Conservation (phyloP, 148 eudicot species). For the Rhododendron ferrugineum region DNA sequence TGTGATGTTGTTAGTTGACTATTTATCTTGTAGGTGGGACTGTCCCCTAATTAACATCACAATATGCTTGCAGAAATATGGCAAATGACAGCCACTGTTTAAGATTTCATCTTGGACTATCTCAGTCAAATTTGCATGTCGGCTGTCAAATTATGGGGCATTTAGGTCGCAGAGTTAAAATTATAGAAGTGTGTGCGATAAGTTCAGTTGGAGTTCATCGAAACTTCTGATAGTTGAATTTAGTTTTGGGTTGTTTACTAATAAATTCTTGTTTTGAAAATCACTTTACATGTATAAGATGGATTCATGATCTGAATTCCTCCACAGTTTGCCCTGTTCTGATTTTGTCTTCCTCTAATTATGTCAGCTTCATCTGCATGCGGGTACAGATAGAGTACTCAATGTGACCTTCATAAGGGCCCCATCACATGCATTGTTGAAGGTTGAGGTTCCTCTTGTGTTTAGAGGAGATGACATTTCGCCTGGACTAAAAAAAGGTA, state of each 20-base stretch:
- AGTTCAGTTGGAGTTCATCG: background rate
- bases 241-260: background rate
- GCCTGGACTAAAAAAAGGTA: slow-evolving; percentile 91
- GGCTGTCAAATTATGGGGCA: background rate
- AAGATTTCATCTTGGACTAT: background rate
- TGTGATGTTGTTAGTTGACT: background rate
- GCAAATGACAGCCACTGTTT: background rate
- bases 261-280: background rate
- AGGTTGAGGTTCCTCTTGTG: slow-evolving; percentile 82
- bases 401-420: slow-evolving; percentile 93
- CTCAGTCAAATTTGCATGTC: background rate
- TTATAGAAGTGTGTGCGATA: background rate
- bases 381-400: slow-evolving; percentile 69
- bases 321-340: background rate
- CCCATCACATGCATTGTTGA: slow-evolving; percentile 78
- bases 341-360: slow-evolving; percentile 11
- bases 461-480: slow-evolving; percentile 91
- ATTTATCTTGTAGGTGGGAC: background rate
- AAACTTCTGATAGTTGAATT: background rate
- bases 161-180: background rate
- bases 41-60: background rate
- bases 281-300: background rate
- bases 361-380: slow-evolving; percentile 73
- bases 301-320: background rate
- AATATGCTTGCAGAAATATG: background rate